A percentile compares a stretch with the other conserved stretches of the same genome.
These are phyloP conservation scores for Mycena metata DNA, from an alignment of 768 basidiomycete species.

Conservation along the genomic window DNA sequence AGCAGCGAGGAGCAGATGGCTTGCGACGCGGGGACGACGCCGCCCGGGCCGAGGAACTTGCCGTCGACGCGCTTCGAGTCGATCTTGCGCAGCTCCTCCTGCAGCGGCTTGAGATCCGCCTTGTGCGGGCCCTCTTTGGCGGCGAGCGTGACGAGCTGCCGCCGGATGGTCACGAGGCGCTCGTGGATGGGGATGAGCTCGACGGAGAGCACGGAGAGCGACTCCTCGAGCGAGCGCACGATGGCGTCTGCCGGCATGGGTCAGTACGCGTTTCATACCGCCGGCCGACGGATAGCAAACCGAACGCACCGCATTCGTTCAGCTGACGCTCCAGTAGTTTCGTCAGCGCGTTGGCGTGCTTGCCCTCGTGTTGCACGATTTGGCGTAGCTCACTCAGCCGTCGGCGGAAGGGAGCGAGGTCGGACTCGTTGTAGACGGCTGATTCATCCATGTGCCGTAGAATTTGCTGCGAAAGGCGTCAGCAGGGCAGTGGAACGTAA, in stretches of 20 bases:
- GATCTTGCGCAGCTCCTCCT: constrained; percentile 94
- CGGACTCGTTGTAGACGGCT: constrained; percentile 91
- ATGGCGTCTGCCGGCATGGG: constrained; percentile 70
- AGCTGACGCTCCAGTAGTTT: constrained; percentile 92
- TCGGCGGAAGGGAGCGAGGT: constrained; percentile 89
- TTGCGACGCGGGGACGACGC: constrained; percentile 91
- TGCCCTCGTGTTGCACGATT: constrained; percentile 89
- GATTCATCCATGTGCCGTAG: constrained; percentile 97
- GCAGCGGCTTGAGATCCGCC: constrained; percentile 88
- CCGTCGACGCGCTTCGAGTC: constrained; percentile 98
- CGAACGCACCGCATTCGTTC: constrained; percentile 86
- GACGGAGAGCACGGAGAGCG: constrained; percentile 86
- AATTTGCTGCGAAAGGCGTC: constrained; percentile 76
- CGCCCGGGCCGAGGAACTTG: constrained; percentile 93
- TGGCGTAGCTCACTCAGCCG: constrained; percentile 85
- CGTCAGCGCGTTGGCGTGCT: constrained; percentile 88
- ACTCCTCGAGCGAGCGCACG: constrained; percentile 83
- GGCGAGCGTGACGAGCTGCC: constrained; percentile 89
- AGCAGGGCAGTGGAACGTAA: constrained; percentile 20
- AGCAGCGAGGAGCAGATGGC: constrained; percentile 92
- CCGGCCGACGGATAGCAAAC: background rate
- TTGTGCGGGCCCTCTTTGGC: constrained; percentile 90
- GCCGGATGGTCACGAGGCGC: constrained; percentile 86
- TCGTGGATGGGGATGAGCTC: constrained; percentile 95
- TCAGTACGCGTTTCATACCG: background rate